Conservation (phyloP, 768 basidiomycete genomes). For the Termitomyces sp. region DNA sequence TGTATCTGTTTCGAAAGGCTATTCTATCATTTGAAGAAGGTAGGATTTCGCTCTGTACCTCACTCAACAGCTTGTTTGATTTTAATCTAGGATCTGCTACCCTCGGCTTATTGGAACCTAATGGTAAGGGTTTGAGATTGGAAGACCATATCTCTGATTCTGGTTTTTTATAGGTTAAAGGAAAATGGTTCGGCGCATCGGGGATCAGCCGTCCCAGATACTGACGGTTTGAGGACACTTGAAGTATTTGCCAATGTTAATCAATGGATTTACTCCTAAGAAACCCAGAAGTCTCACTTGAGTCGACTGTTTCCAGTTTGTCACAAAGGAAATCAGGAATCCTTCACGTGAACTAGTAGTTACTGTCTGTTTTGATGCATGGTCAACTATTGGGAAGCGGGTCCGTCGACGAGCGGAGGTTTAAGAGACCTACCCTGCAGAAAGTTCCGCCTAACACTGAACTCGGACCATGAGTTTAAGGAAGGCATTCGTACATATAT, state of each 20-base stretch:
- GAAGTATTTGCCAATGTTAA: not conserved
- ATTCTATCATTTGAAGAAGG: constrained; percentile 90
- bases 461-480: too few species aligned
- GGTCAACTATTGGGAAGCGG: too few species aligned
- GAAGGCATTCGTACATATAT: not conserved
- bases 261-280: not conserved
- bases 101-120: constrained; percentile 70
- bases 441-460: not conserved
- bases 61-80: not conserved
- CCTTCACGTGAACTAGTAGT: too few species aligned
- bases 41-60: constrained; percentile 14
- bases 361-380: too few species aligned
- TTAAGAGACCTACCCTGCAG: too few species aligned
- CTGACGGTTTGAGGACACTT: not conserved
- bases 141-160: constrained; percentile 4
- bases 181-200: constrained; percentile 38
- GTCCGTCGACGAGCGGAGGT: too few species aligned
- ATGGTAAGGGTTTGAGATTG: constrained; percentile 40
- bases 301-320: not conserved
- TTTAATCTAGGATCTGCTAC: constrained; percentile 51
- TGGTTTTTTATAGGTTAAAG: constrained; percentile 27
- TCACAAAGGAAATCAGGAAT: too few species aligned
- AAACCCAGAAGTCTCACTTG: not conserved
- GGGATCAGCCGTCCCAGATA: constrained; percentile 26
- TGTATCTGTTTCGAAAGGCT: constrained; percentile 28